Percentiles rank a stretch among this genome's conserved stretches.
Conservation (phyloP, 2,329 filamentous ascomycete genomes). For the Nectriaceae sp. region DNA sequence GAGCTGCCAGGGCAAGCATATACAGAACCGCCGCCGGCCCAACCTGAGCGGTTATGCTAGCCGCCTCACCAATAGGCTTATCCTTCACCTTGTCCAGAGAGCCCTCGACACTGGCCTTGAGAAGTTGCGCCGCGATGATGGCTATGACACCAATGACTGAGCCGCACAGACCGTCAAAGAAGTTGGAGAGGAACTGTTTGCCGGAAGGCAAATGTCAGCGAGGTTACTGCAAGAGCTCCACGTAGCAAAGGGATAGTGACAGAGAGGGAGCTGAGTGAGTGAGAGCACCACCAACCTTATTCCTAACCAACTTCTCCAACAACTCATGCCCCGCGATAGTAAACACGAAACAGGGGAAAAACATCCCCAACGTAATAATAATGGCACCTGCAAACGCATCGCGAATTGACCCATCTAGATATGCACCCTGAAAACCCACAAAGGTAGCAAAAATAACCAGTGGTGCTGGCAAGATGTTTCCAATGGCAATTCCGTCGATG, state of each 20-base stretch:
- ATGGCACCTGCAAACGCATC: slow-evolving; percentile 10
- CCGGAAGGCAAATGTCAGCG: too few relatives aligned
- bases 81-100: slow-evolving; percentile 6
- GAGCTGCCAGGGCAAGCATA: slow-evolving; percentile 8
- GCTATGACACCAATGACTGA: slow-evolving; percentile 12
- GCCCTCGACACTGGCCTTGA: slow-evolving; percentile 8
- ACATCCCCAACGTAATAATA: slow-evolving; percentile 8
- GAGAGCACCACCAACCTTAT: too few relatives aligned
- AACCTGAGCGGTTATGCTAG: slow-evolving; percentile 5
- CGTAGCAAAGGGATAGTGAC: too few relatives aligned
- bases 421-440: slow-evolving; percentile 11
- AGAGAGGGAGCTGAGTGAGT: too few relatives aligned
- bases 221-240: too few relatives aligned
- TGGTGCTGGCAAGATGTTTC: slow-evolving; percentile 10
- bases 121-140: too few relatives aligned
- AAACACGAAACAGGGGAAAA: too few relatives aligned
- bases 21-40: slow-evolving; percentile 10
- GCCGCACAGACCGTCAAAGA: slow-evolving; percentile 10
- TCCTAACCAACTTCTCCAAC: too few relatives aligned
- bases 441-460: slow-evolving; percentile 12
- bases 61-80: slow-evolving; percentile 2
- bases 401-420: slow-evolving; percentile 5
- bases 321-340: too few relatives aligned
- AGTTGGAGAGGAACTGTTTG: slow-evolving; percentile 9
- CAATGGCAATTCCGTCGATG: slow-evolving; percentile 11